Conservation (phyloP, 2,329 filamentous ascomycete species). For the Fonsecaea monophora region DNA sequence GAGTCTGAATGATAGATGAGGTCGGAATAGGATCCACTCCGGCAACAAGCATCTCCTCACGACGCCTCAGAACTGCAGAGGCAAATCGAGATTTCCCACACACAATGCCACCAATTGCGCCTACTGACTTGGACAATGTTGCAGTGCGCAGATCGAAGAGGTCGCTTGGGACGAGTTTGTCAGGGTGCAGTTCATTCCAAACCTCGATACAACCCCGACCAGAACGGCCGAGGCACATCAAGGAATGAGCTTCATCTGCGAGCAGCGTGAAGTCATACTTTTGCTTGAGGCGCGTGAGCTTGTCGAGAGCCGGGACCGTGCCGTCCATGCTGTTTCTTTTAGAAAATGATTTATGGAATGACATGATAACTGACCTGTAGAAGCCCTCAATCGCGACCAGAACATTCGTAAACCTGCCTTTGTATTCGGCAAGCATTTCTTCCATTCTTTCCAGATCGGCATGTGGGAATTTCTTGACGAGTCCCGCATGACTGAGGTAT, state of each 20-base stretch:
- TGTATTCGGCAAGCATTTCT: constrained; percentile 1
- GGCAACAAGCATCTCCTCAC: constrained; percentile 17
- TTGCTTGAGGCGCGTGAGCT: constrained; percentile 13
- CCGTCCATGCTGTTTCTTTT: constrained; percentile 20
- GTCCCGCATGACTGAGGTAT: constrained; percentile 56
- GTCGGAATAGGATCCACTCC: constrained; percentile 17
- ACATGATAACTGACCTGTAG: constrained; percentile 19
- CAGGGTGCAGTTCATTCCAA: constrained; percentile 22
- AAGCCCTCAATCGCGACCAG: constrained; percentile 23
- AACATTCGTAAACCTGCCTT: constrained; percentile 9
- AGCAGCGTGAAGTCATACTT: constrained; percentile 24
- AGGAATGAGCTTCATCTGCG: constrained; percentile 27
- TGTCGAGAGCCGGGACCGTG: constrained; percentile 16
- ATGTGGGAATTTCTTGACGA: constrained; percentile 39
- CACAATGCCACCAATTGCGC: constrained; percentile 20
- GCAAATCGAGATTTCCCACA: constrained; percentile 20
- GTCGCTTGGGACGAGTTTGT: not conserved
- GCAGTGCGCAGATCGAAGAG: constrained; percentile 24
- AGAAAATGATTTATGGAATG: no score
- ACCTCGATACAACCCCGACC: constrained; percentile 21
- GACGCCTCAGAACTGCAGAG: not conserved
- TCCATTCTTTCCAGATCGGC: constrained; percentile 17
- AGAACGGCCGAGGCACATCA: constrained; percentile 17
- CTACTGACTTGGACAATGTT: constrained; percentile 23
- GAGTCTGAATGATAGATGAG: constrained; percentile 18